Evolutionary conservation across 768 basidiomycete genomes (phyloP).

Genomic region (Cystofilobasidium macerans): DNA sequence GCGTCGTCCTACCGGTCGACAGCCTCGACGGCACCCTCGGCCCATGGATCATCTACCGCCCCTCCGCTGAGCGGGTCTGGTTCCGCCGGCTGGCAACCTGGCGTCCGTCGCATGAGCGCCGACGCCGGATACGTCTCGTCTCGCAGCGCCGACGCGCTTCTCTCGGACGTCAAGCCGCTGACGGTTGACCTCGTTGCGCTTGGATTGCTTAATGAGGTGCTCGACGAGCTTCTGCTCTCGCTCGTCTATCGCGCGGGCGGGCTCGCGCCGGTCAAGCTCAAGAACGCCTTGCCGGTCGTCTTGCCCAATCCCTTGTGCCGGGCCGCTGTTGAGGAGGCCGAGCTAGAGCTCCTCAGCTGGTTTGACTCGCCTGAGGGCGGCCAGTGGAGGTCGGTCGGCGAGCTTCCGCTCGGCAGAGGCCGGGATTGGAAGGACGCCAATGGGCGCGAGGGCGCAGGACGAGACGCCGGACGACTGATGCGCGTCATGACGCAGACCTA

Average conservation of each 20-base stretch:
- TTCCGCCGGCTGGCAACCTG: background rate
- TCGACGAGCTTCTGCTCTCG: slow-evolving; percentile 18
- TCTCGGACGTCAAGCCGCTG: slow-evolving; percentile 21
- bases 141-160: slow-evolving; percentile 14
- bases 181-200: slow-evolving; percentile 10
- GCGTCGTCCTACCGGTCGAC: background rate
- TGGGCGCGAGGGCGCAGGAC: slow-evolving; percentile 5
- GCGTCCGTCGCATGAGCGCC: background rate
- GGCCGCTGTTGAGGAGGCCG: slow-evolving; percentile 22
- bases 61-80: too few species aligned
- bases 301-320: slow-evolving; percentile 14
- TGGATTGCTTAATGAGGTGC: slow-evolving; percentile 20
- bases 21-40: background rate
- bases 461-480: slow-evolving; percentile 23
- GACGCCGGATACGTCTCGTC: background rate
- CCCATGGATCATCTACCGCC: background rate
- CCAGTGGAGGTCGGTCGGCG: background rate
- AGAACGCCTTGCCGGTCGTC: slow-evolving; percentile 1
- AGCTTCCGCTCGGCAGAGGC: background rate
- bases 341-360: slow-evolving; percentile 24
- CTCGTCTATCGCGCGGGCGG: background rate
- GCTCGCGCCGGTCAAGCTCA: slow-evolving; percentile 15
- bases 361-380: slow-evolving; percentile 8
- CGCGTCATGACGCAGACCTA: slow-evolving; percentile 26
- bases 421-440: background rate